Base-by-base conservation (phyloP, 2,329 filamentous ascomycete species). In the Ramularia collo-cygni region DNA sequence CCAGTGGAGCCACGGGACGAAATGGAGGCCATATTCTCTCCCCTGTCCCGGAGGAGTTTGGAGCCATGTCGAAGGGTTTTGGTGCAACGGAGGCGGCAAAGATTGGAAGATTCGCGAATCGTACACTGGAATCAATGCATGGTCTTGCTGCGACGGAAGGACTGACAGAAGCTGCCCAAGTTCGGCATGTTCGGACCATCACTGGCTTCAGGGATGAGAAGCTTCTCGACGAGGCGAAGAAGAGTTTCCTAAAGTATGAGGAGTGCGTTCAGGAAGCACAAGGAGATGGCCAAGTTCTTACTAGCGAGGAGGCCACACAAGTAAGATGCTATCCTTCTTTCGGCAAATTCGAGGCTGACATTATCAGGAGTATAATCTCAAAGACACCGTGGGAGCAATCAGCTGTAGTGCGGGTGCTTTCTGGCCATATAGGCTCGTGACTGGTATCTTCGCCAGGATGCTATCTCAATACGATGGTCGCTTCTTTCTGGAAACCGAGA, bases 341-440 rank as follows among this genome's bases (percentile, higher is more conserved):
- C 6, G 10, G 10, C 21, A 6, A 10, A 6, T 6, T 24, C 21
- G 21, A 24, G 6, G 21, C 21, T 24, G 21, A 24, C 10, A 32
- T 15, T 15, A 8, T 12, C 34, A 47, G 40, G 41, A 41, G 13
- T 48, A 37, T 38, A 48, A 48, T 14, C 43, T 51, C 36, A 51
- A 48, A 38, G 28, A 38, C 28, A 27, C 40, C 1, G 38, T 43
- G 4, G 48, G 48, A 9, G 48, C 46, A 3, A 51, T 51, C 13
- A 40, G 35, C 7, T 48, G 42, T 21, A 38, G 38, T n/a, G 49
- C 49, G 27, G 49, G 49, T 9, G 47, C 49, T 1, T 43, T 50
- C 14, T 52, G 49, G 49, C 47, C 49, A 2, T 52, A 52, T 19
- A 32, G 47, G 12, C 42, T 52, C 3, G 28, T 52, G 18, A 48